phyloP scores from a whole-genome alignment of 768 basidiomycete species.

The Lactarius psammicola region DNA sequence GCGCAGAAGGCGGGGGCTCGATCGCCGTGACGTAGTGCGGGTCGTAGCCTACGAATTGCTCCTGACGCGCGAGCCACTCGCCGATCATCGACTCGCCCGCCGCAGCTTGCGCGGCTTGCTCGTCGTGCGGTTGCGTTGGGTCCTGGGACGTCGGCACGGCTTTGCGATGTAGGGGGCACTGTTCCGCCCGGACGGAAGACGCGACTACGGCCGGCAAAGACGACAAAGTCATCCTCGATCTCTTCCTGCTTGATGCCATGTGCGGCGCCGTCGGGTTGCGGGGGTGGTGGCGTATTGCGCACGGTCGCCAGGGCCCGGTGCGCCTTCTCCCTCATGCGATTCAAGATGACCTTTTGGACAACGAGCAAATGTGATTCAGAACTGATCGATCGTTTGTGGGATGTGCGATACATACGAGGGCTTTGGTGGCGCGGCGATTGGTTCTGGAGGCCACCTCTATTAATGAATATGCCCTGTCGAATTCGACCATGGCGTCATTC shows the following conservation, averaged over 20 bases:
- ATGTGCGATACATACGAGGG: conserved; percentile 47
- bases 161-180: conserved; percentile 7
- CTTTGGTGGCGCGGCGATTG: conserved; percentile 63
- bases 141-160: background rate
- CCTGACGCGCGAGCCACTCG: conserved; percentile 24
- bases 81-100: background rate
- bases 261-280: conserved; percentile 39
- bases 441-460: conserved; percentile 59
- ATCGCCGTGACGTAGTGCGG: conserved; percentile 11
- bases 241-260: conserved; percentile 57
- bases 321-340: conserved; percentile 63
- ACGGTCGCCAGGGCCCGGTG: conserved; percentile 50
- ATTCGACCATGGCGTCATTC: conserved; percentile 60
- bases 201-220: conserved; percentile 65
- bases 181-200: conserved; percentile 52
- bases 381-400: background rate
- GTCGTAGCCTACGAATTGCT: conserved; percentile 9
- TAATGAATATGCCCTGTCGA: conserved; percentile 65
- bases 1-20: conserved; percentile 8
- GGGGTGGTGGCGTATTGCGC: conserved; percentile 35
- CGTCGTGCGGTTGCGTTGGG: conserved; percentile 1
- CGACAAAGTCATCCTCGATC: conserved; percentile 62
- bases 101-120: background rate
- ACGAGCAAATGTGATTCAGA: background rate
- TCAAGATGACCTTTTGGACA: conserved; percentile 55